Percentiles rank a stretch among this genome's conserved stretches.
These are phyloP conservation scores for Xylaria longipes DNA, from an alignment of 495 filamentous ascomycete species.

Conservation along the genomic window DNA sequence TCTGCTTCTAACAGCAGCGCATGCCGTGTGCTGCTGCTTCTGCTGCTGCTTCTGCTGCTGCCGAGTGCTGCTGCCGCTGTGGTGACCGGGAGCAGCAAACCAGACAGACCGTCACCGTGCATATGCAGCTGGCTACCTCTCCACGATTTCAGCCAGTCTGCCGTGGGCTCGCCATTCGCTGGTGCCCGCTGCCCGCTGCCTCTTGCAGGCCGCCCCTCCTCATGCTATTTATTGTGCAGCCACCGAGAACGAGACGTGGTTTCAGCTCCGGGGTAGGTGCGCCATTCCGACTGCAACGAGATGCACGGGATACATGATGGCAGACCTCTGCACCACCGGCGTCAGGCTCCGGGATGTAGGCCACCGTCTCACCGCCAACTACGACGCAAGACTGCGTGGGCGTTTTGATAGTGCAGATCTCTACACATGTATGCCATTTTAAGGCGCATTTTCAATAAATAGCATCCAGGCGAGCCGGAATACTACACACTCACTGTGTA, in stretches of 20 bases:
- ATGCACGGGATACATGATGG: neutral
- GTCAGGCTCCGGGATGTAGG: neutral
- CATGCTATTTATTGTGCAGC: neutral
- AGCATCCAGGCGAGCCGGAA: conserved; percentile 12
- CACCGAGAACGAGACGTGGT: conserved; percentile 11
- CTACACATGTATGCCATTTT: neutral
- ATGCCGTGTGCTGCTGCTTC: no score
- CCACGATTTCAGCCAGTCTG: conserved; percentile 5
- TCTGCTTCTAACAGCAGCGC: neutral
- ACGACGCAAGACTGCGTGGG: neutral
- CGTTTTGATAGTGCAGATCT: neutral
- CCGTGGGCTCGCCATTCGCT: conserved; percentile 16
- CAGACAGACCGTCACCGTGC: conserved; percentile 14
- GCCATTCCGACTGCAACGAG: conserved; percentile 12
- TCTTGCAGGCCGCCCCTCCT: conserved; percentile 6
- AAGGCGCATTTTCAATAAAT: conserved; percentile 1
- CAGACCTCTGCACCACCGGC: neutral
- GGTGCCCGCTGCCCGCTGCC: neutral
- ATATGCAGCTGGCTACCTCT: conserved; percentile 25
- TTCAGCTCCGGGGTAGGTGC: conserved; percentile 24
- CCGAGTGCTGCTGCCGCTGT: no score
- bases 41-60: no score
- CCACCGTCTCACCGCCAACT: conserved; percentile 8
- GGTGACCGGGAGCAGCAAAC: conserved; percentile 5
- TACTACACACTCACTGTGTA: neutral